Base-by-base conservation (phyloP, 192 early-diverging fungal genomes). In the Chytriomyces hyalinus region DNA sequence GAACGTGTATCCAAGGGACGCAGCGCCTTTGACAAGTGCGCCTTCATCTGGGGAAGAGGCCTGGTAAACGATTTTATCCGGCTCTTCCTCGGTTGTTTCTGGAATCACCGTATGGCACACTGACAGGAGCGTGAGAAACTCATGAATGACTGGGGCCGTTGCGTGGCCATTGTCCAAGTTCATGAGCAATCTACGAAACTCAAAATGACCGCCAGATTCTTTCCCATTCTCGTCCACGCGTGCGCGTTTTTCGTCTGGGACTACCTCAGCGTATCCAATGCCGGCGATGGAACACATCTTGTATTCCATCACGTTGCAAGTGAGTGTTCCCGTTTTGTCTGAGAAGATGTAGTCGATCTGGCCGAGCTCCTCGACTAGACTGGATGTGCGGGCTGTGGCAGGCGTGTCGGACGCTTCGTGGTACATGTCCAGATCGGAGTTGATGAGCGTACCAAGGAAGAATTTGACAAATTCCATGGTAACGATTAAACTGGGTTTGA, bases 81-180 rank as follows among this genome's bases (percentile, higher is more conserved):
- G 88, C 28, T 87, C 90, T 45, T 88, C 85, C 59, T 89, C 88
- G 48, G 72, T 87, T 76, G 65, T 70, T 82, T 98, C 96, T 9
- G 98, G 97, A 80, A 99, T 99, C 20, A 99, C 98, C 5, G 98
- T 99, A 79, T 99, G 98, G 82, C 97, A 99, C 6, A 94, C 93
- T 20, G 95, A 91, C 20, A 99, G 86, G 11, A 97, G 80, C 36
- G 92, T 91, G 73, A 98, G 87, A 75, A 99, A 99, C 84, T 97
- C 95, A 36, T 92, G 86, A 65, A 98, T 92, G 45, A 91, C 81
- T 60, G 83, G 80, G 5, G 88, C 89, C 45, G 87, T 91, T 15
- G 87, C 80, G 77, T 91, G 89, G 36, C 36, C 36, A 6, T 76
- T 73, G 50, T 87, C 79, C 26, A 67, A 60, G 76, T 88, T 85